These are phyloP conservation scores for Zygotorulaspora danielsina DNA, from an alignment of 805 yeast species.

Conservation along the genomic window DNA sequence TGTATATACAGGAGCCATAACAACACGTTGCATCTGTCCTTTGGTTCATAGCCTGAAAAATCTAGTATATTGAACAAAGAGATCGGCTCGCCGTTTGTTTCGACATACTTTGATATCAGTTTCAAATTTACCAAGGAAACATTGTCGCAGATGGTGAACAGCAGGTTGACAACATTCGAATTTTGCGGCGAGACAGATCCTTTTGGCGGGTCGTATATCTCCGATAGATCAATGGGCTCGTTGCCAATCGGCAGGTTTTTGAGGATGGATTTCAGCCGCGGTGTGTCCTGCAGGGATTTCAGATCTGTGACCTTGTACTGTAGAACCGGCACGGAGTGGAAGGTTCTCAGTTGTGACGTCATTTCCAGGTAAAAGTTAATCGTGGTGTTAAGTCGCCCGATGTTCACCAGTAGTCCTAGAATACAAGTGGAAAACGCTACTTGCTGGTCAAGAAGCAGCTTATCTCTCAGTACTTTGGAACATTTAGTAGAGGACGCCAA, in stretches of 20 bases:
- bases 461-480: conserved; percentile 76
- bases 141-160: conserved; percentile 68
- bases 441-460: conserved; percentile 57
- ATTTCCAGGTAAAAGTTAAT: conserved; percentile 91
- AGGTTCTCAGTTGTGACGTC: conserved; percentile 89
- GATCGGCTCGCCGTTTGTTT: conserved; percentile 30
- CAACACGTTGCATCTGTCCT: conserved; percentile 64
- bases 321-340: conserved; percentile 86
- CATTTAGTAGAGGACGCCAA: conserved; percentile 79
- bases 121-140: conserved; percentile 47
- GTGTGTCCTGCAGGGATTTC: conserved; percentile 90
- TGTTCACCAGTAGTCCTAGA: conserved; percentile 81
- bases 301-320: conserved; percentile 50
- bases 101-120: conserved; percentile 24
- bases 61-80: conserved; percentile 73
- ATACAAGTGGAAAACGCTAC: conserved; percentile 69
- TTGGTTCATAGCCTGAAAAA: conserved; percentile 55
- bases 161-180: conserved; percentile 68
- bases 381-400: conserved; percentile 93
- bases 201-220: conserved; percentile 62
- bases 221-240: conserved; percentile 42
- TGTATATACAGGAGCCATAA: conserved; percentile 82
- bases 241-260: conserved; percentile 43
- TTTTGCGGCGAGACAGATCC: conserved; percentile 42
- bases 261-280: conserved; percentile 81